These are phyloP conservation scores for Multifurca ochricompacta DNA, from an alignment of 768 basidiomycete species.

Conservation along the genomic window DNA sequence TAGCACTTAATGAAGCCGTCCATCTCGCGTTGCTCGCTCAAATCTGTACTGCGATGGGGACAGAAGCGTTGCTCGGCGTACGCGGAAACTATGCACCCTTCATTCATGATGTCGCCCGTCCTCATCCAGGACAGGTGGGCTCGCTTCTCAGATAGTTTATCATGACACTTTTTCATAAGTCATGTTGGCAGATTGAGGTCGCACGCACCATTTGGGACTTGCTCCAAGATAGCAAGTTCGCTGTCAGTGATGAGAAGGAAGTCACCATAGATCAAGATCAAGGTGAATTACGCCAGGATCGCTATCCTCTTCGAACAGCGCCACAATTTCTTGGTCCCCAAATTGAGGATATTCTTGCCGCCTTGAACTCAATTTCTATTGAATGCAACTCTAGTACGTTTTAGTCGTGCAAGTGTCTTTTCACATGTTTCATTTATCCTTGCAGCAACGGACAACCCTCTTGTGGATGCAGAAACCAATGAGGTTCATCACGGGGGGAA, in stretches of 20 bases:
- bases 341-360: slow-evolving; percentile 65
- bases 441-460: slow-evolving; percentile 82
- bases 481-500: slow-evolving; percentile 77
- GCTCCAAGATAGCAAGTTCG: slow-evolving; percentile 61
- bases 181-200: slow-evolving; percentile 47
- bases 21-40: slow-evolving; percentile 60
- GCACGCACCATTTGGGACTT: slow-evolving; percentile 63
- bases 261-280: slow-evolving; percentile 64
- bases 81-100: slow-evolving; percentile 70
- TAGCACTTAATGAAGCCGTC: slow-evolving; percentile 66
- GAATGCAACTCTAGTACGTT: slow-evolving; percentile 78
- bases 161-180: not conserved
- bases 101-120: slow-evolving; percentile 66
- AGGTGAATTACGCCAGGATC: slow-evolving; percentile 72
- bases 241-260: slow-evolving; percentile 59
- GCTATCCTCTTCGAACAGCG: slow-evolving; percentile 65
- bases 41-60: slow-evolving; percentile 75
- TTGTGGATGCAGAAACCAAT: slow-evolving; percentile 61
- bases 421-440: not conserved
- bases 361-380: slow-evolving; percentile 54
- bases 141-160: slow-evolving; percentile 4
- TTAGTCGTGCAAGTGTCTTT: not conserved
- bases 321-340: slow-evolving; percentile 86
- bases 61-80: slow-evolving; percentile 72
- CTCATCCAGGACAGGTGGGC: slow-evolving; percentile 72